These are phyloP conservation scores for Vigna trinervia DNA, from an alignment of 306 rosid genomes.

Conservation along the genomic window DNA sequence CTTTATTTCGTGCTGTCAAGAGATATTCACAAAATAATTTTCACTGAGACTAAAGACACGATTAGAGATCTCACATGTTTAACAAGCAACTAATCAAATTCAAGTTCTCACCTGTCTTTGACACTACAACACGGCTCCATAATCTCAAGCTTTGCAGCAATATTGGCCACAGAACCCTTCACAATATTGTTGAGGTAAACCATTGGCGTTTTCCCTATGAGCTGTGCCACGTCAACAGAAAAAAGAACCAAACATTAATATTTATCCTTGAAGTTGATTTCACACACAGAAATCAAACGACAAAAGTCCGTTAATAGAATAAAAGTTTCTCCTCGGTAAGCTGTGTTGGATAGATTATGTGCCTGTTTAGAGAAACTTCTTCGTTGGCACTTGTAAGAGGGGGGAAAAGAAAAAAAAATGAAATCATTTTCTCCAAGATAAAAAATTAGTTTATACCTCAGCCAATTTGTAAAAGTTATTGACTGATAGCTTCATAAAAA, in stretches of 20 bases:
- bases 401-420: not conserved
- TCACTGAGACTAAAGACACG: not conserved
- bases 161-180: constrained; percentile 83
- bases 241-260: not conserved
- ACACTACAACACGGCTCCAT: constrained; percentile 99
- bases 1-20: not conserved
- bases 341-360: not conserved
- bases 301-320: not conserved
- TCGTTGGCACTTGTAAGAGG: no score
- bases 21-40: not conserved
- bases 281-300: constrained; percentile 8
- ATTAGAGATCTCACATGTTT: constrained; percentile 7
- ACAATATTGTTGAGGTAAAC: constrained; percentile 84
- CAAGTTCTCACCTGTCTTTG: constrained; percentile 79
- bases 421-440: no score
- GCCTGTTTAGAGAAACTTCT: no score
- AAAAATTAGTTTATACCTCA: no score
- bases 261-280: not conserved
- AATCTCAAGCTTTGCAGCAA: constrained; percentile 99
- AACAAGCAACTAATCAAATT: constrained; percentile 21
- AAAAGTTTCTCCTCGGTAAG: not conserved
- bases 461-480: no score
- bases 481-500: no score
- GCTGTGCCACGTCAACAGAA: constrained; percentile 66
- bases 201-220: constrained; percentile 97